Evolutionary conservation across 495 filamentous ascomycete genomes (phyloP).

Genomic region (Cercophora newfieldiana): DNA sequence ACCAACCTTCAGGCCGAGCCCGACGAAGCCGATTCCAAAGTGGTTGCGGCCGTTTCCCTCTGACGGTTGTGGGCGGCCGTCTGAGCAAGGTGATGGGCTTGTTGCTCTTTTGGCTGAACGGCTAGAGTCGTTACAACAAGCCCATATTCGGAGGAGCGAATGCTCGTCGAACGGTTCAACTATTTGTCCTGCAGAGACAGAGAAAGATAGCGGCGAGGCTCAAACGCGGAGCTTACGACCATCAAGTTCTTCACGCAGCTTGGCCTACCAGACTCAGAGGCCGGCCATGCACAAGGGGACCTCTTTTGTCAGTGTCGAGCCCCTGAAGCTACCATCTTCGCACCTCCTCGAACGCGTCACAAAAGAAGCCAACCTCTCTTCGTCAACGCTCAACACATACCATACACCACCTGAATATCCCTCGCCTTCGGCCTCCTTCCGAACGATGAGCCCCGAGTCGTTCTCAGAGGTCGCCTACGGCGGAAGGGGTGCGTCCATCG

Average conservation of each 20-base stretch:
- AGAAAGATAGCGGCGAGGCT: neutral
- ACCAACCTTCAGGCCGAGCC: slow-evolving; percentile 42
- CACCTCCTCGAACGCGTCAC: slow-evolving; percentile 4
- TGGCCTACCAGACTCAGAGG: neutral
- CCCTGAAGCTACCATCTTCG: slow-evolving; percentile 33
- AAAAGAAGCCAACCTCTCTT: slow-evolving; percentile 7
- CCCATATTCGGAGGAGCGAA: neutral
- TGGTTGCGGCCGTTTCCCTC: slow-evolving; percentile 43
- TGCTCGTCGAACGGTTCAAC: slow-evolving; percentile 15
- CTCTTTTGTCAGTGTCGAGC: slow-evolving; percentile 33
- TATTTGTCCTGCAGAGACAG: slow-evolving; percentile 10
- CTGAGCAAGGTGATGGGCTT: slow-evolving; percentile 13
- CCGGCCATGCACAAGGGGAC: slow-evolving; percentile 13
- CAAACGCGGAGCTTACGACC: neutral
- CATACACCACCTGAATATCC: slow-evolving; percentile 28
- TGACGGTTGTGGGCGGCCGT: neutral
- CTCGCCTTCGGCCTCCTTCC: slow-evolving; percentile 20
- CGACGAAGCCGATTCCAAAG: slow-evolving; percentile 46
- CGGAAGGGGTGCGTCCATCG: neutral
- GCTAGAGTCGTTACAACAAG: neutral
- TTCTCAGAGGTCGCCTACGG: neutral
- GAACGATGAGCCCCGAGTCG: neutral
- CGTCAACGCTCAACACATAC: slow-evolving; percentile 20
- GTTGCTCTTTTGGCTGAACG: neutral
- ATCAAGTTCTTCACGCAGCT: neutral